Evolutionary conservation across 2,329 filamentous ascomycete species (phyloP).

Genomic region (Diaporthe capsici): DNA sequence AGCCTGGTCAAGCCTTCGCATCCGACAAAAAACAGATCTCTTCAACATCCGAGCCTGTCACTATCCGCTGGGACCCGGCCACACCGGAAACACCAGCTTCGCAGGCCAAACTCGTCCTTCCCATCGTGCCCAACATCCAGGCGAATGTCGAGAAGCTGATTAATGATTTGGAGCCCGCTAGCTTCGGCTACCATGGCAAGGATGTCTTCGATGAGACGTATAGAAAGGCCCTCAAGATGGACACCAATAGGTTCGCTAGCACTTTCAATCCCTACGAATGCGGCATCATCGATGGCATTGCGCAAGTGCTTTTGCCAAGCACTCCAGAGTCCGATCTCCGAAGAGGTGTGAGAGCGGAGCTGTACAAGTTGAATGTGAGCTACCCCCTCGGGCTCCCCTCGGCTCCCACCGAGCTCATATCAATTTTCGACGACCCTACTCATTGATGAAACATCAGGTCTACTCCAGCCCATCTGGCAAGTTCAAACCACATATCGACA

Average conservation of each 20-base stretch:
- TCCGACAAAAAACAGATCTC: constrained; percentile 2
- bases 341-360: constrained; percentile 61
- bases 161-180: constrained; percentile 58
- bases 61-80: constrained; percentile 45
- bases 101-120: constrained; percentile 42
- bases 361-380: constrained; percentile 70
- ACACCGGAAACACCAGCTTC: background rate
- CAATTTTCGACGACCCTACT: background rate
- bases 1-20: background rate
- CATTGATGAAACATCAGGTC: constrained; percentile 51
- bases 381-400: background rate
- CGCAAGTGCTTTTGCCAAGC: constrained; percentile 59
- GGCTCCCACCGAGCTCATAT: background rate
- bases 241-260: constrained; percentile 59
- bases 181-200: constrained; percentile 60
- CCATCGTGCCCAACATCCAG: constrained; percentile 26
- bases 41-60: constrained; percentile 16
- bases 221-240: constrained; percentile 67
- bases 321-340: constrained; percentile 45
- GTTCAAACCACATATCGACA: constrained; percentile 68
- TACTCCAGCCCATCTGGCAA: constrained; percentile 65
- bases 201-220: constrained; percentile 67
- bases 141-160: constrained; percentile 46
- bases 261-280: constrained; percentile 65
- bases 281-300: constrained; percentile 66